Conservation (phyloP, 2,329 filamentous ascomycete genomes). For the Curvularia sp. region DNA sequence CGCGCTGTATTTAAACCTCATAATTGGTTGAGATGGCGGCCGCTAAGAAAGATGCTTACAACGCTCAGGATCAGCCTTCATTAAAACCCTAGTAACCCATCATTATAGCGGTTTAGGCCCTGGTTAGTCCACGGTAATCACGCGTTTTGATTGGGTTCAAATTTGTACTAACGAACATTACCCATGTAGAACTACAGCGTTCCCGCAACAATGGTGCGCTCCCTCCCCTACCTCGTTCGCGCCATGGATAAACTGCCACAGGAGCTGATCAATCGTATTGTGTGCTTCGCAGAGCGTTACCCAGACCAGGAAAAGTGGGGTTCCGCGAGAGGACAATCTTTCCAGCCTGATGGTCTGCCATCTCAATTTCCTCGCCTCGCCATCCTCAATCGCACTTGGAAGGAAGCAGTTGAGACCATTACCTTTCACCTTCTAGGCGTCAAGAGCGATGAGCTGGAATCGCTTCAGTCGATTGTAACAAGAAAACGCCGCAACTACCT, state of each 20-base stretch:
- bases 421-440: constrained; percentile 11
- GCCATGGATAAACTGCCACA: constrained; percentile 26
- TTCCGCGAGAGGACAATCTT: constrained; percentile 9
- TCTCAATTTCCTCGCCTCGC: constrained; percentile 14
- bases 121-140: too few relatives aligned
- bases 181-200: too few relatives aligned
- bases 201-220: too few relatives aligned
- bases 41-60: too few relatives aligned
- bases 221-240: too few relatives aligned
- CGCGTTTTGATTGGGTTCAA: too few relatives aligned
- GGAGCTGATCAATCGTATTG: constrained; percentile 23
- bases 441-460: constrained; percentile 10
- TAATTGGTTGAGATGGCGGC: too few relatives aligned
- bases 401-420: constrained; percentile 15
- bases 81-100: too few relatives aligned
- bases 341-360: not conserved
- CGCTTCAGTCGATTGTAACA: constrained; percentile 11
- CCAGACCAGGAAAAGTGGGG: constrained; percentile 10
- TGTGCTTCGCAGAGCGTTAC: constrained; percentile 10
- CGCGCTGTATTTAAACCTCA: too few relatives aligned
- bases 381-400: constrained; percentile 13
- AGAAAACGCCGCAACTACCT: constrained; percentile 12
- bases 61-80: too few relatives aligned
- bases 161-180: too few relatives aligned
- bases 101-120: too few relatives aligned